A percentile compares a stretch with the other conserved stretches of the same genome.
Evolutionary conservation across 2,329 filamentous ascomycete species (phyloP).

Genomic region (Colletotrichum sp.): DNA sequence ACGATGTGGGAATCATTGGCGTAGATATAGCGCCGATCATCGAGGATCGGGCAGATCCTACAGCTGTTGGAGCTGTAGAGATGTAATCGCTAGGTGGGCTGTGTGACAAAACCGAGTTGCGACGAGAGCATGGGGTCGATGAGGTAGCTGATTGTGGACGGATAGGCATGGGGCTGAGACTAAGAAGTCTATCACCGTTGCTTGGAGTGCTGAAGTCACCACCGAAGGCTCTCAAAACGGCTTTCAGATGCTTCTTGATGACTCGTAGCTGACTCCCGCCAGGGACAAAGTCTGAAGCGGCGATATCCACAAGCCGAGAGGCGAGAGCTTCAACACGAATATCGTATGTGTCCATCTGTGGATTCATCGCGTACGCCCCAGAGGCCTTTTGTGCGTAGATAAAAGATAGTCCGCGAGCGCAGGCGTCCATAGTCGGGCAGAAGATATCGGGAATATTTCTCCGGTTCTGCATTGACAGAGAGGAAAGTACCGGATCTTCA

Average conservation of each 20-base stretch:
- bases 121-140: neutral
- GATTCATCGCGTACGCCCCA: neutral
- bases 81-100: neutral
- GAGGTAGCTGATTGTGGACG: neutral
- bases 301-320: neutral
- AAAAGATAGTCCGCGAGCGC: neutral
- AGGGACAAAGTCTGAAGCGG: neutral
- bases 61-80: conserved; percentile 20
- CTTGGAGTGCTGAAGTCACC: neutral
- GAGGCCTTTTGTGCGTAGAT: neutral
- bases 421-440: neutral
- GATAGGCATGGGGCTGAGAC: neutral
- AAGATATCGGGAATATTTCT: neutral
- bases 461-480: neutral
- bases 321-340: neutral
- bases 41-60: neutral
- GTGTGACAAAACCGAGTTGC: neutral
- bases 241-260: neutral
- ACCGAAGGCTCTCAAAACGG: neutral
- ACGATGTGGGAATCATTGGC: neutral
- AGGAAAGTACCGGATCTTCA: neutral
- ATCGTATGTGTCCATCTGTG: neutral
- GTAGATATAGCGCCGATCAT: conserved; percentile 24
- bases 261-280: neutral
- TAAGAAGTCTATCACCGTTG: neutral